Conservation (phyloP, 371 early-diverging fungal genomes). For the Mortierella sp. region DNA sequence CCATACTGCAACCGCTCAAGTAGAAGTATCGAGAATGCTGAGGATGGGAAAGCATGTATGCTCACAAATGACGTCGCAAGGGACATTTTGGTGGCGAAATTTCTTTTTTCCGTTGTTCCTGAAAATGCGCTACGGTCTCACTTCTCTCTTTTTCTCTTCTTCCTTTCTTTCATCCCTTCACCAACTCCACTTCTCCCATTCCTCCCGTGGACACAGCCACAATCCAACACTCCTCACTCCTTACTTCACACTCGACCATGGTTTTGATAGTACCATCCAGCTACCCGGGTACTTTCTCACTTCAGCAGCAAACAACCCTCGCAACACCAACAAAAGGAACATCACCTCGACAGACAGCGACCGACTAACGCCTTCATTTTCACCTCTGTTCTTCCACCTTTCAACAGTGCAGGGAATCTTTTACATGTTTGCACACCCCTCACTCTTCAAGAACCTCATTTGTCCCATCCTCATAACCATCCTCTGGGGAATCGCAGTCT, state of each 20-base stretch:
- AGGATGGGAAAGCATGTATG: no score
- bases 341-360: background rate
- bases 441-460: conserved; percentile 33
- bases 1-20: background rate
- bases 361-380: conserved; percentile 2
- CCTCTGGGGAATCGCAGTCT: conserved; percentile 22
- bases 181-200: background rate
- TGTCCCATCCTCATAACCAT: conserved; percentile 28
- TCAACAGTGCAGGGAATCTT: conserved; percentile 58
- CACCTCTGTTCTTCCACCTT: conserved; percentile 30
- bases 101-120: conserved; percentile 11
- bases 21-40: background rate
- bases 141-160: background rate
- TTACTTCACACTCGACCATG: background rate
- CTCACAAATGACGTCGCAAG: background rate
- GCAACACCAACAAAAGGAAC: background rate
- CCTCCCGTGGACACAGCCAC: background rate
- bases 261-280: conserved; percentile 7
- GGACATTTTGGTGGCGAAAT: background rate
- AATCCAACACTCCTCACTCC: background rate
- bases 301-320: background rate
- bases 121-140: background rate
- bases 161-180: background rate
- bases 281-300: conserved; percentile 5
- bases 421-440: conserved; percentile 63